phyloP scores from a whole-genome alignment of 2,329 filamentous ascomycete genomes.

The Spiromastix sp. region DNA sequence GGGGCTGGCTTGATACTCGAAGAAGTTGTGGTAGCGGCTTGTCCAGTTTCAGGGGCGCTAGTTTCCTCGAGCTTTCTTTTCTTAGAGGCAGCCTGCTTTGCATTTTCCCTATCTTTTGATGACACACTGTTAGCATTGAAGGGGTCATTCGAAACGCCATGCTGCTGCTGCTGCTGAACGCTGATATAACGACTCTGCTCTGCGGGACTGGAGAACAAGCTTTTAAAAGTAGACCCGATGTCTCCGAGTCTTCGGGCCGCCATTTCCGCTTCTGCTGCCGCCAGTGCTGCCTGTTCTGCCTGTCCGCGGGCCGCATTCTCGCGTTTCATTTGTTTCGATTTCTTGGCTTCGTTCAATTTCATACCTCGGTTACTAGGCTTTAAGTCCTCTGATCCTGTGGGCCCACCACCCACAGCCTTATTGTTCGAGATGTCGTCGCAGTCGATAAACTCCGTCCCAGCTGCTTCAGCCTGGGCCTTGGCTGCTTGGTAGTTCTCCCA shows the following conservation, averaged over 20 bases:
- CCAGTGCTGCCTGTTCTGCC: slow-evolving; percentile 40
- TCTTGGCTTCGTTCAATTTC: slow-evolving; percentile 52
- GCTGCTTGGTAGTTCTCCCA: slow-evolving; percentile 40
- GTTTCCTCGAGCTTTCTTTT: slow-evolving; percentile 49
- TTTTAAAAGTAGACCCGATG: slow-evolving; percentile 28
- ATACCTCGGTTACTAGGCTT: slow-evolving; percentile 49
- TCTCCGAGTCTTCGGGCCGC: slow-evolving; percentile 28
- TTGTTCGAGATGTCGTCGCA: slow-evolving; percentile 37
- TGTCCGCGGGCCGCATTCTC: slow-evolving; percentile 40
- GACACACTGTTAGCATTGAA: slow-evolving; percentile 17
- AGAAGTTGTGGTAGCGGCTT: slow-evolving; percentile 16
- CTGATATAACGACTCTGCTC: slow-evolving; percentile 13
- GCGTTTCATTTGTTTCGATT: slow-evolving; percentile 50
- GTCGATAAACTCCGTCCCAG: slow-evolving; percentile 48
- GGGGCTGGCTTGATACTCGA: slow-evolving; percentile 13
- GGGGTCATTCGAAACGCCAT: slow-evolving; percentile 14
- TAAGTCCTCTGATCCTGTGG: slow-evolving; percentile 35
- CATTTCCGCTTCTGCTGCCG: slow-evolving; percentile 27
- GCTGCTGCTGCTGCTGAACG: slow-evolving; percentile 14
- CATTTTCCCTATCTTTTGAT: slow-evolving; percentile 16
- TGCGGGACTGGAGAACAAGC: slow-evolving; percentile 21
- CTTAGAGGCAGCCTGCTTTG: slow-evolving; percentile 18
- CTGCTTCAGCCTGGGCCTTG: slow-evolving; percentile 40
- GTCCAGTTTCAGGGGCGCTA: slow-evolving; percentile 19
- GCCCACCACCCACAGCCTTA: slow-evolving; percentile 25